Percentiles rank a stretch among this genome's conserved stretches.
Conservation (phyloP, 1,284 basidiomycete species). For the Porogramme epimiltina region DNA sequence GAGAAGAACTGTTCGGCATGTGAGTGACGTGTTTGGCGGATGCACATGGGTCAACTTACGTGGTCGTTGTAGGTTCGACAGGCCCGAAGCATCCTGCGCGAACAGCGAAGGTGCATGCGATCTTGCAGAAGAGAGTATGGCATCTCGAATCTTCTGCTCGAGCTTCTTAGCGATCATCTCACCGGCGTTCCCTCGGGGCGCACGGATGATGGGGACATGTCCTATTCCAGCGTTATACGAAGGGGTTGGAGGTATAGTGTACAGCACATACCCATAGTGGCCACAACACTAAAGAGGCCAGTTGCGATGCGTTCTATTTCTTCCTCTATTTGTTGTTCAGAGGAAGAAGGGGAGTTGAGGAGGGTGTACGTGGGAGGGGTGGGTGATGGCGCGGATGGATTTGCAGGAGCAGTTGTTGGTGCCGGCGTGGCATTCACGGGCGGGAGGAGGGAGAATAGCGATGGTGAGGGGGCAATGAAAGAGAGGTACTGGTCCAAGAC, state of each 20-base stretch:
- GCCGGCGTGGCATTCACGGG: slow-evolving; percentile 37
- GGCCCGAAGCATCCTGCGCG: slow-evolving; percentile 68
- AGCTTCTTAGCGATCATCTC: slow-evolving; percentile 98
- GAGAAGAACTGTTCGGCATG: slow-evolving; percentile 69
- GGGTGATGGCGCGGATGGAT: slow-evolving; percentile 32
- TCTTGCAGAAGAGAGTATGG: slow-evolving; percentile 80
- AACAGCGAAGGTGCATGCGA: slow-evolving; percentile 63
- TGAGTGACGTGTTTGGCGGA: neutral
- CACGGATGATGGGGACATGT: slow-evolving; percentile 93
- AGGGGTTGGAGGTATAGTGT: neutral
- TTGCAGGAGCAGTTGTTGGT: slow-evolving; percentile 34
- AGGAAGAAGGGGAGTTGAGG: slow-evolving; percentile 90
- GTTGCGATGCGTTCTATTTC: slow-evolving; percentile 93
- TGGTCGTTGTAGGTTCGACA: slow-evolving; percentile 82
- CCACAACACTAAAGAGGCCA: slow-evolving; percentile 93
- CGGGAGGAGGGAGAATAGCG: slow-evolving; percentile 90
- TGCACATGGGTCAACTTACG: slow-evolving; percentile 49
- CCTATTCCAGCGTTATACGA: slow-evolving; percentile 45
- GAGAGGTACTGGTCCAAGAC: slow-evolving; percentile 97
- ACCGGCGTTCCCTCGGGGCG: slow-evolving; percentile 94
- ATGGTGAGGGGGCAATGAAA: slow-evolving; percentile 93
- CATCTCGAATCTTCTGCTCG: slow-evolving; percentile 91
- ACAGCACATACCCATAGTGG: slow-evolving; percentile 73
- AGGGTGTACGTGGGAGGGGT: slow-evolving; percentile 71
- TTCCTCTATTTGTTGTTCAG: slow-evolving; percentile 90